A percentile compares a stretch with the other conserved stretches of the same genome.
Conservation (phyloP, 352 stramenopile genomes). For the Globisporangium sylvaticum region DNA sequence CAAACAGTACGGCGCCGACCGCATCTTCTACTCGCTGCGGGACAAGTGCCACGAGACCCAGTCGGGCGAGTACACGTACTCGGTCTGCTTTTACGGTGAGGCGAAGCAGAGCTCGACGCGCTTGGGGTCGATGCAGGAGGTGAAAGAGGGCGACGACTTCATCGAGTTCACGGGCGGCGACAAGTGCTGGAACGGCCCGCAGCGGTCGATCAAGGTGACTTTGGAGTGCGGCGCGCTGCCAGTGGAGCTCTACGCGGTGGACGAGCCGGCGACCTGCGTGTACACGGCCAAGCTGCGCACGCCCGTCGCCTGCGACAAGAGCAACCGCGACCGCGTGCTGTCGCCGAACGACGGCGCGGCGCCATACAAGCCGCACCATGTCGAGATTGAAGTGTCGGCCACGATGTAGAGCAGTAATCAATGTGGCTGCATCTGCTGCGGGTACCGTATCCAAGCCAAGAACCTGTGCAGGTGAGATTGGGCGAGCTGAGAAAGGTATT, state of each 20-base stretch:
- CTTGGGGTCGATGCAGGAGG: slow-evolving; percentile 63
- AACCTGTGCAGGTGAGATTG: not conserved
- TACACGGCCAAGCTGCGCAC: slow-evolving; percentile 82
- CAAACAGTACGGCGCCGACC: slow-evolving; percentile 60
- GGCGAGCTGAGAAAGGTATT: not conserved
- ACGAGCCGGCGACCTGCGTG: slow-evolving; percentile 84
- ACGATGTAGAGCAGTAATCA: slow-evolving; percentile 24
- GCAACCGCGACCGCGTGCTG: slow-evolving; percentile 33
- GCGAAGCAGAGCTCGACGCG: slow-evolving; percentile 80
- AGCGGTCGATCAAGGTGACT: slow-evolving; percentile 72
- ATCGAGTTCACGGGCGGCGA: slow-evolving; percentile 63
- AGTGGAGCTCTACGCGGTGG: slow-evolving; percentile 61
- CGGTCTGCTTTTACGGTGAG: slow-evolving; percentile 80
- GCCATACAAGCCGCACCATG: slow-evolving; percentile 40
- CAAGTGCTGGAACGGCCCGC: slow-evolving; percentile 88
- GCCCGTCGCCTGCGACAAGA: slow-evolving; percentile 59
- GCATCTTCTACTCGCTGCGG: slow-evolving; percentile 59
- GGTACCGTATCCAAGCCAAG: not conserved
- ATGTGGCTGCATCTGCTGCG: not conserved
- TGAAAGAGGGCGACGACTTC: slow-evolving; percentile 8
- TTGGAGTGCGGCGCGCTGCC: slow-evolving; percentile 65
- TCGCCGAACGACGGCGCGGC: slow-evolving; percentile 20
- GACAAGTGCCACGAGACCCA: slow-evolving; percentile 69
- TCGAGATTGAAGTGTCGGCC: slow-evolving; percentile 60
- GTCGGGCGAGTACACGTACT: slow-evolving; percentile 83